These are phyloP conservation scores for Balansia obtecta DNA, from an alignment of 2,329 filamentous ascomycete species.

Conservation along the genomic window DNA sequence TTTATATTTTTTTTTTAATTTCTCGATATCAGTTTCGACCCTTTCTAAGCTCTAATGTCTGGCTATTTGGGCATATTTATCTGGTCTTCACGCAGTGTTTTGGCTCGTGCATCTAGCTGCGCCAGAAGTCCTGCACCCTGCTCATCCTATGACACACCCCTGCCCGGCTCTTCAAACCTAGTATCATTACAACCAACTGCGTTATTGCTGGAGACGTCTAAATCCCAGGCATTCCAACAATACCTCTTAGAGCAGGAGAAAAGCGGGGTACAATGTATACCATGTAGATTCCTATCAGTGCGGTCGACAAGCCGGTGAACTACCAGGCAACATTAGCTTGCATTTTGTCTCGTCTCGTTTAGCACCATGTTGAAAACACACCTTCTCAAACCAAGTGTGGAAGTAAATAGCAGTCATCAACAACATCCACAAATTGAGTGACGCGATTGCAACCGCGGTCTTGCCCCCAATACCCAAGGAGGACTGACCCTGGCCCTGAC, in stretches of 20 bases:
- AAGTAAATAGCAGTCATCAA: constrained; percentile 98
- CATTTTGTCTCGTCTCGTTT: neutral
- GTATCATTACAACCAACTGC: neutral
- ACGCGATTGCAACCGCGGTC: constrained; percentile 52
- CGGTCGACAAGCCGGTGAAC: constrained; percentile 42
- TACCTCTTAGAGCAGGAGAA: constrained; percentile 30
- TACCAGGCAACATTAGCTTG: constrained; percentile 18
- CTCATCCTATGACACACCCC: too few species aligned
- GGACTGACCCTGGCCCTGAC: constrained; percentile 13
- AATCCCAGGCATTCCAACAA: constrained; percentile 36
- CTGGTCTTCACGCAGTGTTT: too few species aligned
- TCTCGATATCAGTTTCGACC: too few species aligned
- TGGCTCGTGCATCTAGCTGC: too few species aligned
- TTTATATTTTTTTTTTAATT: too few species aligned
- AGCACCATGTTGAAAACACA: constrained; percentile 22
- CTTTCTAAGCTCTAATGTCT: neutral
- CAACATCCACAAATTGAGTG: constrained; percentile 83
- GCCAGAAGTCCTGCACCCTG: neutral
- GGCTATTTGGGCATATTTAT: neutral
- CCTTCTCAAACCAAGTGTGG: constrained; percentile 98
- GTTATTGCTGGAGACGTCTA: neutral
- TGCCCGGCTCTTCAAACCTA: too few species aligned
- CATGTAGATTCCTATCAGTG: constrained; percentile 31
- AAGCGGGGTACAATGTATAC: constrained; percentile 41
- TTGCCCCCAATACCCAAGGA: constrained; percentile 35